A percentile compares a stretch with the other conserved stretches of the same genome.
phyloP scores from a whole-genome alignment of 2,329 filamentous ascomycete genomes.

The Ophiostoma sp. region DNA sequence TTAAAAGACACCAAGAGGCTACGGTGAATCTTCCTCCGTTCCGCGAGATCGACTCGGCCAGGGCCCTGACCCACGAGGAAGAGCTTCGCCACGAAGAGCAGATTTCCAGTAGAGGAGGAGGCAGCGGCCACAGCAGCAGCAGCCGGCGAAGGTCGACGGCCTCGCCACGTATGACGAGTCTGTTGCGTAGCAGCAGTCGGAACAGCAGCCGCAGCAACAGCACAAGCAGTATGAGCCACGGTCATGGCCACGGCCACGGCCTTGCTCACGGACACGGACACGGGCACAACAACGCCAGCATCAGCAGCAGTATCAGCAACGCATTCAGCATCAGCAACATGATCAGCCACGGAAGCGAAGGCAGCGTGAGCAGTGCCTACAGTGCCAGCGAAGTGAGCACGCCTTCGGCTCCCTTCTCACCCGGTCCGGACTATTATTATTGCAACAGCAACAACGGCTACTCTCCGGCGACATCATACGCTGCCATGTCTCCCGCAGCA shows the following conservation, averaged over 20 bases:
- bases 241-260: background rate
- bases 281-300: background rate
- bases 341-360: conserved; percentile 21
- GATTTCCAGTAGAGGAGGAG: background rate
- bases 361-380: conserved; percentile 14
- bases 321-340: conserved; percentile 23
- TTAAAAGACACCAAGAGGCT: conserved; percentile 5
- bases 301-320: conserved; percentile 14
- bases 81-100: conserved; percentile 20
- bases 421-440: conserved; percentile 16
- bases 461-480: background rate
- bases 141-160: background rate
- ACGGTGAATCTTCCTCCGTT: conserved; percentile 28
- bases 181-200: background rate
- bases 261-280: background rate
- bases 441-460: conserved; percentile 23
- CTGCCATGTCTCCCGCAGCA: conserved; percentile 5
- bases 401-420: conserved; percentile 16
- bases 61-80: conserved; percentile 23
- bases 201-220: conserved; percentile 7
- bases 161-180: conserved; percentile 7
- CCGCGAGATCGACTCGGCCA: conserved; percentile 26
- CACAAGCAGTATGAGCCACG: background rate
- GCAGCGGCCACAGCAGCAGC: background rate
- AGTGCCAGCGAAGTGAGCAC: conserved; percentile 22